These are phyloP conservation scores for Chlorella sorokiniana DNA, from an alignment of 139 green algal genomes.

Conservation along the genomic window DNA sequence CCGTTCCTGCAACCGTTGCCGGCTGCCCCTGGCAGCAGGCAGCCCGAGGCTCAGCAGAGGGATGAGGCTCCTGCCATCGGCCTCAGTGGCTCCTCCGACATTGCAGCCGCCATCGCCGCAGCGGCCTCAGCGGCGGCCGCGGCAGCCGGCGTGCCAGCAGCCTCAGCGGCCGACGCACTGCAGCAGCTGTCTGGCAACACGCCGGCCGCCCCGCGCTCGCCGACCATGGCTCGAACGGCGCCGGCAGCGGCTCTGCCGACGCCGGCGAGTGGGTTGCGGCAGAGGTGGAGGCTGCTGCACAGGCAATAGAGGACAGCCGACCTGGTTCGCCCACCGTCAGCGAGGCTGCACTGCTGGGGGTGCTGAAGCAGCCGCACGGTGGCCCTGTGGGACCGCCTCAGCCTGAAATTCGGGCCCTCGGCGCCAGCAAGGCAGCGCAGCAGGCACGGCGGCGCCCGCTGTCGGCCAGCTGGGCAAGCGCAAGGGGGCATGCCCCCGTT, in stretches of 20 bases:
- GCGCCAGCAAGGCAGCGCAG: not conserved
- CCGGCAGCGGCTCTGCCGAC: not conserved
- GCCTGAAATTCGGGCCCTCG: too few species aligned
- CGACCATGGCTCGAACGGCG: too few species aligned
- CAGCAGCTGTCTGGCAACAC: too few species aligned
- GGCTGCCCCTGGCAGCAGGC: too few species aligned
- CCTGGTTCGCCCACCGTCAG: slow-evolving; percentile 9
- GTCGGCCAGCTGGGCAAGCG: not conserved
- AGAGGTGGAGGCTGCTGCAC: not conserved
- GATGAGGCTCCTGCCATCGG: too few species aligned
- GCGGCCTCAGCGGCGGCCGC: too few species aligned
- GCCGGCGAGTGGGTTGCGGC: not conserved
- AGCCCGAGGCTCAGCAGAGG: too few species aligned
- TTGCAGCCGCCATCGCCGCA: too few species aligned
- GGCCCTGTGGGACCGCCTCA: not conserved
- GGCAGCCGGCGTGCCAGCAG: too few species aligned
- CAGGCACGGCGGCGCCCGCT: not conserved
- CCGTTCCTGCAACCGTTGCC: not conserved
- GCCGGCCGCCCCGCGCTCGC: too few species aligned
- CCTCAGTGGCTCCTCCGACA: too few species aligned
- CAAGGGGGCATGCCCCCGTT: slow-evolving; percentile 31
- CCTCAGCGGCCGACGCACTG: too few species aligned
- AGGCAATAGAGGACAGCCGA: not conserved
- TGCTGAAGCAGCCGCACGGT: slow-evolving; percentile 8
- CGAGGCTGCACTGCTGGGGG: slow-evolving; percentile 10